Evolutionary conservation across 805 yeast genomes (phyloP), one percentile per base, ranked within the genome.

Genomic region (Metschnikowia kunwiensis): DNA sequence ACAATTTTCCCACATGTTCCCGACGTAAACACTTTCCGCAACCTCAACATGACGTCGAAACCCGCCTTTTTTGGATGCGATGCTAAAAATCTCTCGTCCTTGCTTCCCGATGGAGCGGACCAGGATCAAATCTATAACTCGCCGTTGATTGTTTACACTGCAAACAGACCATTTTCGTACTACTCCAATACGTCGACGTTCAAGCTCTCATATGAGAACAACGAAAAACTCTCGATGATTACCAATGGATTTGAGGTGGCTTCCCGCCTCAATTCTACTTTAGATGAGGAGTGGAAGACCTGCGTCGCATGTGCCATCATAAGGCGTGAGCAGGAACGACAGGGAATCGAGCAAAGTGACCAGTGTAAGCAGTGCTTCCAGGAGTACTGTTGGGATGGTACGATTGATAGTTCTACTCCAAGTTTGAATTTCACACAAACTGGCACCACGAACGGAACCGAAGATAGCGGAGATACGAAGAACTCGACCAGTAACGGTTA

Each of bases 241-340:
- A 38, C 43, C 32, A 57, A 57, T 38, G 62, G 62, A 3, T 57
- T 48, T 30, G 62, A 57, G 40, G 48, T 40, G 8, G 56, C 60
- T 3, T 47, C 55, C 13, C 36, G 60, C 12, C 68, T 70, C 39
- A 86, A 85, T 55, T 61, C 77, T 24, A 81, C 94, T 10, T 53
- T 80, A 16, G 94, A 84, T 47, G 55, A 63, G 4, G 78, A 82
- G 26, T 86, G 85, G 80, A 64, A 75, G 27, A 73, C 78, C 5
- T 86, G 95, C 66, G 72, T 86, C 32, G 85, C 84, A 2, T 86
- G 95, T 69, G 95, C 94, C 7, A 74, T 86, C 30, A 70, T 86
- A 40, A 81, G 86, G 63, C 77, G 95, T 57, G 76, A 82, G 27
- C 80, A 81, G 54, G 93, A 86, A 61, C 72, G 88, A 54, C 60